These are phyloP conservation scores for Colletotrichum cuscutae DNA, from an alignment of 2,329 filamentous ascomycete genomes.

Conservation along the genomic window DNA sequence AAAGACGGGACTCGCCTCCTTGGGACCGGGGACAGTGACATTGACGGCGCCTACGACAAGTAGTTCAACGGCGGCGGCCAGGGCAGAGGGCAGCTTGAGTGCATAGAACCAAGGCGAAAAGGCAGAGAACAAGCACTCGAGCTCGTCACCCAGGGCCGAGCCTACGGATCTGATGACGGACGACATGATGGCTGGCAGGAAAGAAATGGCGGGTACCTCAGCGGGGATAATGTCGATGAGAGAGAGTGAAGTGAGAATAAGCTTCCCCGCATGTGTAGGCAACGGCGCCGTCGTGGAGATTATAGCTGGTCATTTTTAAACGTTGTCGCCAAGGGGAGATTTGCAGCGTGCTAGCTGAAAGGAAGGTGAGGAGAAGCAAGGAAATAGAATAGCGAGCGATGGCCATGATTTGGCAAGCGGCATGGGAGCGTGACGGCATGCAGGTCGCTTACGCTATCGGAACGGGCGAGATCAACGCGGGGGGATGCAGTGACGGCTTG, in stretches of 20 bases:
- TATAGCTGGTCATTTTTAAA: not conserved
- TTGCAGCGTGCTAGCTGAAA: not conserved
- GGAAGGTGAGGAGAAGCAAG: not conserved
- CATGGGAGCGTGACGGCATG: constrained; percentile 22
- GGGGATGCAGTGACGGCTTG: constrained; percentile 5
- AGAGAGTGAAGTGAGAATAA: constrained; percentile 2
- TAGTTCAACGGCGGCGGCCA: not conserved
- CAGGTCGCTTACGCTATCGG: constrained; percentile 9
- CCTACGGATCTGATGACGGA: constrained; percentile 5
- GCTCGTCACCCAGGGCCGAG: constrained; percentile 8
- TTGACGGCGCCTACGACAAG: not conserved
- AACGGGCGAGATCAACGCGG: constrained; percentile 26
- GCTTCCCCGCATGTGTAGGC: constrained; percentile 11
- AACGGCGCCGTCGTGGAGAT: not conserved
- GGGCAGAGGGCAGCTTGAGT: not conserved
- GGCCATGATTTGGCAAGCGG: not conserved
- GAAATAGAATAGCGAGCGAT: not conserved
- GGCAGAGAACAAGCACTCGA: constrained; percentile 15
- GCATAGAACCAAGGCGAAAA: constrained; percentile 1
- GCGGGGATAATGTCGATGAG: not conserved
- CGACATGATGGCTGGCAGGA: constrained; percentile 5
- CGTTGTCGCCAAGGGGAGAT: not conserved
- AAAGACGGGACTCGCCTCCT: constrained; percentile 20
- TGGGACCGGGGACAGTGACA: constrained; percentile 17
- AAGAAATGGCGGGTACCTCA: not conserved